A percentile compares a stretch with the other conserved stretches of the same genome.
Conservation (phyloP, 768 basidiomycete species). For the Hirschioporus abietinus region DNA sequence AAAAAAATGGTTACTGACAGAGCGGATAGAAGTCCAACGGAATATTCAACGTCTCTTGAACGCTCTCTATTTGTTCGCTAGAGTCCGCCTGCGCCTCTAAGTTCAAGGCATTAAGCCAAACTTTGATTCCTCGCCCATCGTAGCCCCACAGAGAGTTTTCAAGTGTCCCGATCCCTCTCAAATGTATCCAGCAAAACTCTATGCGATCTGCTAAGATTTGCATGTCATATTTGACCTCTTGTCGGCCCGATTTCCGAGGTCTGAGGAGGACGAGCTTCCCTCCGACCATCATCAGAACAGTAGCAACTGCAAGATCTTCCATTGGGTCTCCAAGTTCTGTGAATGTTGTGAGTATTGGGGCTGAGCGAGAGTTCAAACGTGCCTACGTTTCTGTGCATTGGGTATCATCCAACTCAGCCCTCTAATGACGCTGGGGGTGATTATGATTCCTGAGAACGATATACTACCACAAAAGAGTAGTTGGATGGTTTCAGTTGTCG, state of each 20-base stretch:
- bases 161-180: slow-evolving; percentile 85
- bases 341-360: slow-evolving; percentile 13
- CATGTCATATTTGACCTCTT: slow-evolving; percentile 95
- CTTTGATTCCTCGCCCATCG: slow-evolving; percentile 81
- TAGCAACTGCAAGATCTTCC: slow-evolving; percentile 89
- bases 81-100: slow-evolving; percentile 57
- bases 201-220: slow-evolving; percentile 96
- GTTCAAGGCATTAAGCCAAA: slow-evolving; percentile 94
- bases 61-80: slow-evolving; percentile 28
- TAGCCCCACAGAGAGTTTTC: slow-evolving; percentile 99
- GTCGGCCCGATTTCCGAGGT: slow-evolving; percentile 78
- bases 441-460: slow-evolving; percentile 86
- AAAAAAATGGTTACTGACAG: slow-evolving; percentile 44
- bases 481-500: slow-evolving; percentile 76
- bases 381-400: slow-evolving; percentile 82
- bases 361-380: not conserved
- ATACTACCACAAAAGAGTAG: slow-evolving; percentile 93
- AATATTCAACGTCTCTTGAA: slow-evolving; percentile 92
- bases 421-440: slow-evolving; percentile 75
- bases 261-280: slow-evolving; percentile 85
- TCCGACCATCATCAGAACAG: slow-evolving; percentile 92
- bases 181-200: slow-evolving; percentile 98
- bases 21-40: slow-evolving; percentile 92
- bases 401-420: slow-evolving; percentile 98
- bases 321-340: slow-evolving; percentile 90